These are phyloP conservation scores for Claviceps quebecensis DNA, from an alignment of 2,329 filamentous ascomycete genomes.

Conservation along the genomic window DNA sequence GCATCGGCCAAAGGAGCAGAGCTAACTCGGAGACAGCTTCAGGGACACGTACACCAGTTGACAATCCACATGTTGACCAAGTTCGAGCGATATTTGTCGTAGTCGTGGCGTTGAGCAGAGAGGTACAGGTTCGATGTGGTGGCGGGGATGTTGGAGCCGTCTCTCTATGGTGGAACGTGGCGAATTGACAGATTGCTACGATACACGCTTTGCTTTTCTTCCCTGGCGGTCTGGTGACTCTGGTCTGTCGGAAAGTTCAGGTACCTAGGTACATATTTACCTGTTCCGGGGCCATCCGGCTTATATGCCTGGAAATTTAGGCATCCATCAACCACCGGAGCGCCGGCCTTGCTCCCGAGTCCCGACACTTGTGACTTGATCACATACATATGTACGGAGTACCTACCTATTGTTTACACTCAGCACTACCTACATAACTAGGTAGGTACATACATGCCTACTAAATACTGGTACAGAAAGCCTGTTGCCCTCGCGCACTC, in stretches of 20 bases:
- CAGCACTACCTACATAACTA: too few relatives aligned
- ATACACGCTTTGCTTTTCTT: conserved; percentile 1
- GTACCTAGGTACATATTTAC: background rate
- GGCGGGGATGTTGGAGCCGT: conserved; percentile 4
- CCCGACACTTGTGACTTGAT: too few relatives aligned
- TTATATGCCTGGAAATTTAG: conserved; percentile 12
- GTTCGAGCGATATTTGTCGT: conserved; percentile 3
- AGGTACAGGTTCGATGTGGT: conserved; percentile 8
- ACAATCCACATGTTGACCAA: conserved; percentile 68
- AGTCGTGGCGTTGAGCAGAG: conserved; percentile 10
- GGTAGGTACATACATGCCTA: too few relatives aligned
- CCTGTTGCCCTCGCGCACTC: too few relatives aligned
- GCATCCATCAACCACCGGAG: conserved; percentile 4
- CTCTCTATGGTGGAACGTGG: conserved; percentile 5
- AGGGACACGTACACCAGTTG: conserved; percentile 69
- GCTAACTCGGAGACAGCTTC: conserved; percentile 2
- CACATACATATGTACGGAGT: too few relatives aligned
- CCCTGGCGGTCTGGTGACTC: background rate
- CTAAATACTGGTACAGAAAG: too few relatives aligned
- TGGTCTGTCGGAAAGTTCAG: background rate
- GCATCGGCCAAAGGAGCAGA: conserved; percentile 1
- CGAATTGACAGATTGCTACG: conserved; percentile 4
- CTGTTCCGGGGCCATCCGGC: too few relatives aligned
- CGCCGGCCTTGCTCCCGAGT: too few relatives aligned
- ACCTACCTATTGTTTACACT: too few relatives aligned